Evolutionary conservation across 768 basidiomycete genomes (phyloP).

Genomic region (Kwoniella mangroviensis): DNA sequence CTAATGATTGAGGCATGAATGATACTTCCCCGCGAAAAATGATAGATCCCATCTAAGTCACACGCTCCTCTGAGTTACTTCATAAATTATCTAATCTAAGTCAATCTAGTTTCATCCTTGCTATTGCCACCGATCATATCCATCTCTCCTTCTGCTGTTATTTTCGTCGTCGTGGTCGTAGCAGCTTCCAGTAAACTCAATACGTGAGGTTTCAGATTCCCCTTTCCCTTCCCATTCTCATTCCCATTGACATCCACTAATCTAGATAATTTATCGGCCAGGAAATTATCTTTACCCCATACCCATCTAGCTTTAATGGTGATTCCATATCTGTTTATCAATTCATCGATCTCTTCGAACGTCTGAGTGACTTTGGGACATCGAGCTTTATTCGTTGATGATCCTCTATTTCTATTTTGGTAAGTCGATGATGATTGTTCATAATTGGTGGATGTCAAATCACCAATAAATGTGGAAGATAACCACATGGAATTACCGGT

Average conservation of each 20-base stretch:
- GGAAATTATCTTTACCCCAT: conserved; percentile 26
- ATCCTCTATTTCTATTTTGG: neutral
- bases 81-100: too few relatives aligned
- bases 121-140: neutral
- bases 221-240: neutral
- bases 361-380: conserved; percentile 3
- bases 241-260: neutral
- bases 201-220: conserved; percentile 15
- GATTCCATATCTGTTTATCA: conserved; percentile 15
- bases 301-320: conserved; percentile 22
- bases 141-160: neutral
- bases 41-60: too few relatives aligned
- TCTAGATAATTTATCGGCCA: conserved; percentile 21
- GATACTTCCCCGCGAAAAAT: too few relatives aligned
- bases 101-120: too few relatives aligned
- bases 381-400: conserved; percentile 5
- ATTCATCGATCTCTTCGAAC: conserved; percentile 22
- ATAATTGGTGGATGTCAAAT: neutral
- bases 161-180: neutral
- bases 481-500: neutral
- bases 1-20: too few relatives aligned
- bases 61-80: too few relatives aligned
- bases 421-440: neutral
- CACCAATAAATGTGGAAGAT: neutral
- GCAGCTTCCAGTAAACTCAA: conserved; percentile 9